Percentiles rank a stretch among this genome's conserved stretches.
Evolutionary conservation across 768 basidiomycete genomes (phyloP).

Genomic region (Lepiota subincarnata): DNA sequence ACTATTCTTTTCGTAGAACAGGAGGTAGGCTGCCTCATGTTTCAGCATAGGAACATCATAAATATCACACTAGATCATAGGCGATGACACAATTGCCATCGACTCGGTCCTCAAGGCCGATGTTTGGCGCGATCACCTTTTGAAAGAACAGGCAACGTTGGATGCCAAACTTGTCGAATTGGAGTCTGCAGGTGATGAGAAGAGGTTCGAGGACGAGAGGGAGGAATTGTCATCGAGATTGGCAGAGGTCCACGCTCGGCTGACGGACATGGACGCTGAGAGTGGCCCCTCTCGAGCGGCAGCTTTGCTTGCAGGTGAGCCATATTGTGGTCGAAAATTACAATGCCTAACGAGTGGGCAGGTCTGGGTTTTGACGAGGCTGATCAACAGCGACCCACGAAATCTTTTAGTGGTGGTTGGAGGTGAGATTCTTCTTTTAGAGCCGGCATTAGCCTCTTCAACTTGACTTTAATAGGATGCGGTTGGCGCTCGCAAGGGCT

Average conservation of each 20-base stretch:
- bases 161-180: conserved; percentile 70
- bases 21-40: conserved; percentile 51
- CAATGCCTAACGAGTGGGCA: conserved; percentile 19
- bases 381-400: conserved; percentile 82
- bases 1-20: conserved; percentile 98
- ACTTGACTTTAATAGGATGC: conserved; percentile 59
- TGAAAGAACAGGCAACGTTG: conserved; percentile 77
- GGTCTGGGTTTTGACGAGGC: conserved; percentile 88
- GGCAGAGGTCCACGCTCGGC: conserved; percentile 82
- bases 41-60: background rate
- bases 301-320: conserved; percentile 74
- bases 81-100: conserved; percentile 89
- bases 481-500: conserved; percentile 90
- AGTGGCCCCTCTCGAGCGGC: conserved; percentile 95
- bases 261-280: conserved; percentile 98
- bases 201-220: conserved; percentile 76
- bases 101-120: conserved; percentile 99
- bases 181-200: conserved; percentile 73
- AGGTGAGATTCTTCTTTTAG: conserved; percentile 41
- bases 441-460: background rate
- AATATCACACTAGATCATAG: conserved; percentile 58
- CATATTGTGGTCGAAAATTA: background rate
- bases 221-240: conserved; percentile 81
- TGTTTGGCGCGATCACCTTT: conserved; percentile 92
- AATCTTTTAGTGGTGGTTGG: conserved; percentile 95